Evolutionary conservation across 805 yeast genomes (phyloP).

Genomic region (Pichia insulana): DNA sequence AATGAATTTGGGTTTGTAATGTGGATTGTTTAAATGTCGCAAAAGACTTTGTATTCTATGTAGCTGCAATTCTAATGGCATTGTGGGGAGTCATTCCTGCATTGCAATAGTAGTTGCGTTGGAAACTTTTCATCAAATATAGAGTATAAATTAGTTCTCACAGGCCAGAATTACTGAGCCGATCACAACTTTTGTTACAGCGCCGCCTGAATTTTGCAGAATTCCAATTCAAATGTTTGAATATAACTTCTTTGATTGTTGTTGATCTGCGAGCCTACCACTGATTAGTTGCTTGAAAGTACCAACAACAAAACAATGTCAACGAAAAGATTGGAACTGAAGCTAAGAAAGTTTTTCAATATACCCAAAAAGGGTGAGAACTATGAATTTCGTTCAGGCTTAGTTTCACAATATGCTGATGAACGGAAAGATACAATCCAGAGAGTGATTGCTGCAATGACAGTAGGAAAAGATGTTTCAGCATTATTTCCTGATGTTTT

Average conservation of each 20-base stretch:
- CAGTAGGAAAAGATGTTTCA: constrained; percentile 93
- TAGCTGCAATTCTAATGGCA: constrained; percentile 55
- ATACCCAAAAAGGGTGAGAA: constrained; percentile 65
- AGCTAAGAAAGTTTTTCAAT: constrained; percentile 48
- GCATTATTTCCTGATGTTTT: constrained; percentile 91
- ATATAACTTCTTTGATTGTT: too few relatives aligned
- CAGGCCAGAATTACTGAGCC: too few relatives aligned
- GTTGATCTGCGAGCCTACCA: too few relatives aligned
- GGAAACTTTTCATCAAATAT: too few relatives aligned
- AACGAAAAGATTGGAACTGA: constrained; percentile 34
- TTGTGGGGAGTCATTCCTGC: constrained; percentile 12
- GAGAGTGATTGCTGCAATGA: constrained; percentile 96
- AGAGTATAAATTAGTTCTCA: too few relatives aligned
- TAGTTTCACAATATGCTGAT: constrained; percentile 89
- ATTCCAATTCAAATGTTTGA: background rate
- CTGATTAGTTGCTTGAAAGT: background rate
- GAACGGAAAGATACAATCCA: constrained; percentile 96
- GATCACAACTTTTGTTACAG: background rate
- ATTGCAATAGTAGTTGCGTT: too few relatives aligned
- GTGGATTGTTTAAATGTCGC: constrained; percentile 58
- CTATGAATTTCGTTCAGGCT: constrained; percentile 81
- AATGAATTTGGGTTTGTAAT: constrained; percentile 39
- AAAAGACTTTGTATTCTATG: constrained; percentile 40
- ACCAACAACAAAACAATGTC: constrained; percentile 3
- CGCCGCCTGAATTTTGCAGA: background rate